phyloP scores from a whole-genome alignment of 78 protist genomes.

The Dictyostelium citrinum region DNA sequence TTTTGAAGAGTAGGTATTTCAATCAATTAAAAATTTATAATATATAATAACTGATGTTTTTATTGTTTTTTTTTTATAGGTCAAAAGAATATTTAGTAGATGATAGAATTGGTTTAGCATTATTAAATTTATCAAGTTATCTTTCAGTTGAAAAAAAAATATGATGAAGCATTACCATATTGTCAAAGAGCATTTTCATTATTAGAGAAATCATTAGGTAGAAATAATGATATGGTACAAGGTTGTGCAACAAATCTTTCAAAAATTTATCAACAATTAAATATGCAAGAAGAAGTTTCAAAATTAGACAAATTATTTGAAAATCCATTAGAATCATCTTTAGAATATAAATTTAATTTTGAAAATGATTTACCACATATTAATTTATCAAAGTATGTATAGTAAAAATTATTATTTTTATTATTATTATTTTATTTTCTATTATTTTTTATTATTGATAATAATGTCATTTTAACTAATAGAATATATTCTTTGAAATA shows the following conservation, averaged over 20 bases:
- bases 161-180: conserved; percentile 35
- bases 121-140: conserved; percentile 49
- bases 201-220: conserved; percentile 23
- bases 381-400: conserved; percentile 10
- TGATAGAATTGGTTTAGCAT: conserved; percentile 50
- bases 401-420: background rate
- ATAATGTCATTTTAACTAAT: no score
- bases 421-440: background rate
- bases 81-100: background rate
- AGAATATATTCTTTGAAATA: background rate
- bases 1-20: conserved; percentile 1
- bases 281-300: background rate
- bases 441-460: background rate
- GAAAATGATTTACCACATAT: conserved; percentile 41
- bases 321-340: background rate
- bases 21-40: background rate
- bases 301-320: conserved; percentile 9
- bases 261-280: conserved; percentile 19
- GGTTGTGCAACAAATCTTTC: conserved; percentile 57
- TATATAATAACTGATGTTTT: background rate
- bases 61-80: background rate
- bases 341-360: background rate
- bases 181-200: conserved; percentile 9
- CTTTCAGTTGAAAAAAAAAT: background rate
- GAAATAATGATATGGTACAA: conserved; percentile 23